Evolutionary conservation across 176 grass and related monocot species (phyloP).

Genomic region (Microstegium vimineum): DNA sequence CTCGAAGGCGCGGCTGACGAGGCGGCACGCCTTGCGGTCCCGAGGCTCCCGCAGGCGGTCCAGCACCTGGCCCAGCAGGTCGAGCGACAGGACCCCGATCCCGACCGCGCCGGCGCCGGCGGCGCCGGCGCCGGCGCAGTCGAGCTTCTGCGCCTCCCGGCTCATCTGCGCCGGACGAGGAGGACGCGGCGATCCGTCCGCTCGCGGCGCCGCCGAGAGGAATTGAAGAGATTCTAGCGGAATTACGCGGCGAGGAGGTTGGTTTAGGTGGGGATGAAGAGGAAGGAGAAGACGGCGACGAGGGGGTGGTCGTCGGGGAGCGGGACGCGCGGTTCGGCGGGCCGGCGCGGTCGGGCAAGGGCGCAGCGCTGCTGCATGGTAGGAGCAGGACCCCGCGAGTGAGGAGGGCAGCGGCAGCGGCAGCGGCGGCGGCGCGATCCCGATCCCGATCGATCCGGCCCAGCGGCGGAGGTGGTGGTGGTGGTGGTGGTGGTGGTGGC

Average conservation of each 20-base stretch:
- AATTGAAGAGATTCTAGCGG: rapidly evolving
- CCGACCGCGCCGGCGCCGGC: background rate
- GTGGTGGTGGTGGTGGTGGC: background rate
- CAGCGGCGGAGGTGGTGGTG: background rate
- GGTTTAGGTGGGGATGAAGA: slow-evolving; percentile 86
- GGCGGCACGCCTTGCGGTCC: slow-evolving; percentile 78
- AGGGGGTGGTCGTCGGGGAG: slow-evolving; percentile 36
- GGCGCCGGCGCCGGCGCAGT: background rate
- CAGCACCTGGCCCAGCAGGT: slow-evolving; percentile 74
- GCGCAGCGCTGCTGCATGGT: slow-evolving; percentile 54
- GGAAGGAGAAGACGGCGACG: slow-evolving; percentile 74
- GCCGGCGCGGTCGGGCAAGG: slow-evolving; percentile 41
- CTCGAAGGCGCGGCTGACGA: slow-evolving; percentile 64
- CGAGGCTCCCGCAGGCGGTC: slow-evolving; percentile 54
- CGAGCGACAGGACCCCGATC: slow-evolving; percentile 41
- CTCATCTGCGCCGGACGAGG: slow-evolving; percentile 9
- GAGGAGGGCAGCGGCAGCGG: background rate
- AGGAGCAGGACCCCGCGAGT: slow-evolving; percentile 24
- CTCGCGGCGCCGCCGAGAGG: background rate
- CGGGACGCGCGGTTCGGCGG: slow-evolving; percentile 28
- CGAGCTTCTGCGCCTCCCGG: slow-evolving; percentile 31
- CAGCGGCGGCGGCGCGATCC: background rate
- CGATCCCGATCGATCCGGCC: background rate
- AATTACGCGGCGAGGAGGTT: rapidly evolving
- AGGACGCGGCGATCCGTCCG: background rate